Base-by-base conservation (phyloP, 2,329 filamentous ascomycete genomes). In the Sphaerostilbella broomeana region DNA sequence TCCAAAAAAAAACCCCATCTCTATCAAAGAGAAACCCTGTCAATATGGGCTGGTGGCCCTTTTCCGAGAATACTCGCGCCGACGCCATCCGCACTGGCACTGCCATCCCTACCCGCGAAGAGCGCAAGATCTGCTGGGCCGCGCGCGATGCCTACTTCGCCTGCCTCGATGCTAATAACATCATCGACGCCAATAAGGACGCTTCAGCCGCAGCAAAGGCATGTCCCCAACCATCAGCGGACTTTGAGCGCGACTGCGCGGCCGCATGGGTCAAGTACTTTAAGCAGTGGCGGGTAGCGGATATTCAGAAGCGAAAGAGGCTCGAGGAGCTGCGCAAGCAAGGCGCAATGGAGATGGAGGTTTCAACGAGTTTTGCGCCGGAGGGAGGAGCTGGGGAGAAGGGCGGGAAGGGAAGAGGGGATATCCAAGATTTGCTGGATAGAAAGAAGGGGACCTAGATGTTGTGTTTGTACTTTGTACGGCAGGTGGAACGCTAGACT, bases 261-360 rank as follows among this genome's bases (percentile, higher is more conserved):
- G 75, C 72, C 43, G 89, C 88, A 58, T 98, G 92, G 92, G 92
- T 95, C 45, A 87, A 88, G 65, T 97, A 98, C 64, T 98, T 98
- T 67, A 95, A 97, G 71, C 89, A 95, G 64, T 84, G 88, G 67
- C 75, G 92, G 54, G 86, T 97, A 24, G 90, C 94, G 65, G 92
- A 98, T 52, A 75, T 85, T 56, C 85, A 94, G 53, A 87, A 90
- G 64, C 82, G 85, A 56, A 72, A 81, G 64, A 84, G 86, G 17
- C 68, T 95, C 48, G 81, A 84, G 53, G 77, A 79, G 57, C 75
- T 95, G 52, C 73, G 83, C 58, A 73, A 72, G 32, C 82, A 90
- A 60, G 84, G 84, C 47, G 86, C 84, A 10, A 69, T 73, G 47
- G 71, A 75, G 61, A 71, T 86, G 59, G 60, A 62, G 11, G 62